A percentile compares a stretch with the other conserved stretches of the same genome.
phyloP scores from a whole-genome alignment of 768 basidiomycete species.

The Serendipita sp. region DNA sequence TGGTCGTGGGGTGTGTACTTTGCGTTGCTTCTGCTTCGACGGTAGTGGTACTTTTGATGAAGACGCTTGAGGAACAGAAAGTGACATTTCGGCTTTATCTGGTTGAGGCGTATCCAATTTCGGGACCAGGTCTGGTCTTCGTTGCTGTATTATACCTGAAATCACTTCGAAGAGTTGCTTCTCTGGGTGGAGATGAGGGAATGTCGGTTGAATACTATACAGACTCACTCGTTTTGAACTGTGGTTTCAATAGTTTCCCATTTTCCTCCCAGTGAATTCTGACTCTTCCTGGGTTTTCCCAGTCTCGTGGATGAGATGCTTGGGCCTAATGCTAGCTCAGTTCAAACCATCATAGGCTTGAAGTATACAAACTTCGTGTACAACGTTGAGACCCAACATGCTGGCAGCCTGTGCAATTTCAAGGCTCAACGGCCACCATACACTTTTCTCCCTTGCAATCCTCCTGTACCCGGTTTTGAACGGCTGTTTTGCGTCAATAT shows the following conservation, averaged over 20 bases:
- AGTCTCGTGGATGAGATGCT: slow-evolving; percentile 74
- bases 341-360: background rate
- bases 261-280: slow-evolving; percentile 86
- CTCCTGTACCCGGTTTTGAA: slow-evolving; percentile 72
- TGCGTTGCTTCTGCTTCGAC: slow-evolving; percentile 30
- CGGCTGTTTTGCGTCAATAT: slow-evolving; percentile 87
- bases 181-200: slow-evolving; percentile 28
- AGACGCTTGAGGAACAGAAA: slow-evolving; percentile 19
- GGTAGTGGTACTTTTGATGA: slow-evolving; percentile 1
- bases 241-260: slow-evolving; percentile 42
- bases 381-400: slow-evolving; percentile 56
- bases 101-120: slow-evolving; percentile 21
- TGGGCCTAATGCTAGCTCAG: background rate
- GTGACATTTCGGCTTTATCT: slow-evolving; percentile 13
- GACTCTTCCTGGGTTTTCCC: slow-evolving; percentile 95
- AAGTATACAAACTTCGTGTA: slow-evolving; percentile 52
- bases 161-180: slow-evolving; percentile 66
- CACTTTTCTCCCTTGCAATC: slow-evolving; percentile 54
- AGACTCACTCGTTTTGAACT: slow-evolving; percentile 60
- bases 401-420: slow-evolving; percentile 78
- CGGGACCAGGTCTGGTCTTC: slow-evolving; percentile 40
- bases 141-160: slow-evolving; percentile 51
- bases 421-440: slow-evolving; percentile 93
- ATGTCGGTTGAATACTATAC: background rate
- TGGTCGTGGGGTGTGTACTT: slow-evolving; percentile 43